Conservation (phyloP, 192 early-diverging fungal species). For the Linnemannia hyalina region DNA sequence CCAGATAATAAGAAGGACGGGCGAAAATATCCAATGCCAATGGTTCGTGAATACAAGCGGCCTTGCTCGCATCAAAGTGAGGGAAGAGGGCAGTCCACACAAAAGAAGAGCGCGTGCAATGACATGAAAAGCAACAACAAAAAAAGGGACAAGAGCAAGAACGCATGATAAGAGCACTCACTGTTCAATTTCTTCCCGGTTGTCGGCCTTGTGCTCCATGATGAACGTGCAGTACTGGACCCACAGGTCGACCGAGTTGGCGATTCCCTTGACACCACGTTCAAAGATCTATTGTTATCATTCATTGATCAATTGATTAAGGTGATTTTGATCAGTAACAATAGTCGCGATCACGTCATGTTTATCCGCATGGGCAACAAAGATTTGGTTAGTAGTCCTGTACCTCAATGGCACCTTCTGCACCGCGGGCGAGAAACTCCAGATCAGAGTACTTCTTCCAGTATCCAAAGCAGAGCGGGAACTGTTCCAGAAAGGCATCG, state of each 20-base stretch:
- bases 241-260: constrained; percentile 81
- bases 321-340: neutral
- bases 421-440: constrained; percentile 65
- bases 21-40: neutral
- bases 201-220: constrained; percentile 67
- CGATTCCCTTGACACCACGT: constrained; percentile 74
- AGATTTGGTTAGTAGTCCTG: neutral
- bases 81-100: neutral
- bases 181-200: constrained; percentile 68
- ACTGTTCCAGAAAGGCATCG: constrained; percentile 76
- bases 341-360: neutral
- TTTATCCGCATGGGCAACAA: neutral
- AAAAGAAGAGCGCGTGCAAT: neutral
- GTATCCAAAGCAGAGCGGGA: constrained; percentile 84
- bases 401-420: constrained; percentile 74
- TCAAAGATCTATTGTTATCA: constrained; percentile 71
- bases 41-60: neutral
- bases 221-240: constrained; percentile 77
- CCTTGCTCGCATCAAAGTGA: neutral
- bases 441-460: constrained; percentile 86
- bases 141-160: constrained; percentile 18
- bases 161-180: constrained; percentile 56
- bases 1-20: neutral
- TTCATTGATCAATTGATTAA: neutral
- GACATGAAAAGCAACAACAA: neutral